Conservation (phyloP, 164 flowering plant species). For the Magnolia sinica region DNA sequence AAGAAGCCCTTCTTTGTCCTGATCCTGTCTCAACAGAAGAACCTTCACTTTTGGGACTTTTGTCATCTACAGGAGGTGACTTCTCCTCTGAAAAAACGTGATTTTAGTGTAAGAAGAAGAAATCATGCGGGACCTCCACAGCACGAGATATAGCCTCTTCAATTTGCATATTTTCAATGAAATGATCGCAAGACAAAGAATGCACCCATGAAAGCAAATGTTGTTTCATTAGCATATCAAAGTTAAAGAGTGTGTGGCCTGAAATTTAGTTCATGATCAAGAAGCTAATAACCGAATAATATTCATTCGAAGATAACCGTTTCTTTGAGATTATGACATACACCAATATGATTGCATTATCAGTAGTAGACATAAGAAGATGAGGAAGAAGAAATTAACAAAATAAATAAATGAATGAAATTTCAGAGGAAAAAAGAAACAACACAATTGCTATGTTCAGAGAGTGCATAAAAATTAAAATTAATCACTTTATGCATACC, state of each 20-base stretch:
- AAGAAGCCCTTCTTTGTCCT: conserved; percentile 24
- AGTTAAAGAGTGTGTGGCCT: neutral
- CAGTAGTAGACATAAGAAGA: no score
- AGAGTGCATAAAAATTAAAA: neutral
- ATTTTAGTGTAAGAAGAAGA: conserved; percentile 1
- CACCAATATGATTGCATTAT: neutral
- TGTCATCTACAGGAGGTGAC: conserved; percentile 26
- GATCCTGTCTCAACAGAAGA: conserved; percentile 29
- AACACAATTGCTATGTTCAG: neutral
- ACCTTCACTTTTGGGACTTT: conserved; percentile 27
- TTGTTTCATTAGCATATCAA: neutral
- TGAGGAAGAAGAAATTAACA: no score
- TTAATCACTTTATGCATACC: neutral
- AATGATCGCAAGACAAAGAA: neutral
- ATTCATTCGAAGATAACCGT: neutral
- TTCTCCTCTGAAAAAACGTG: conserved; percentile 30
- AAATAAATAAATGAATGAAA: neutral
- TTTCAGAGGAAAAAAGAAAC: neutral
- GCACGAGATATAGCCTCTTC: neutral
- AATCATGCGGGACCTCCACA: neutral
- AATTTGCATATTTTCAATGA: neutral
- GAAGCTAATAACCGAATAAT: neutral
- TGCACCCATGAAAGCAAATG: neutral
- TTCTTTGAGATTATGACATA: neutral
- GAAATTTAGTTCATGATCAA: neutral